Percentiles rank a stretch among this genome's conserved stretches.
These are phyloP conservation scores for Candida glucosophila DNA, from an alignment of 1,139 yeast species.

Conservation along the genomic window DNA sequence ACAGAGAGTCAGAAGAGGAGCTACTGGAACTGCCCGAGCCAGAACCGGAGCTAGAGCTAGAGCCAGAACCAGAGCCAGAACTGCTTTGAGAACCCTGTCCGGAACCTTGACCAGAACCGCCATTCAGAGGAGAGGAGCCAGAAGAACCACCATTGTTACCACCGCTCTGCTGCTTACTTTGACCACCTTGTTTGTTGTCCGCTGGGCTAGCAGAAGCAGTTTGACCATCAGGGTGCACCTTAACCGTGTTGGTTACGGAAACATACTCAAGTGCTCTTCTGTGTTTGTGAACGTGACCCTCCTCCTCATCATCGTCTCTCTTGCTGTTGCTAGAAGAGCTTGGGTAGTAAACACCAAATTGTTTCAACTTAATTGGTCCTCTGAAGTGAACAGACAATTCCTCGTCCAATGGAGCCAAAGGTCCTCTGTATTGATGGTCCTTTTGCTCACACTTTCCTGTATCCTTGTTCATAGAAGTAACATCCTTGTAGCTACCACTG, in stretches of 20 bases:
- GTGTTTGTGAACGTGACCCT: constrained; percentile 54
- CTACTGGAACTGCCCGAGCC: constrained; percentile 19
- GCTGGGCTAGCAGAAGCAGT: constrained; percentile 20
- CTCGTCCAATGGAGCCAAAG: constrained; percentile 59
- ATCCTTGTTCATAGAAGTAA: constrained; percentile 41
- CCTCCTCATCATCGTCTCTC: constrained; percentile 25
- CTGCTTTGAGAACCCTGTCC: constrained; percentile 26
- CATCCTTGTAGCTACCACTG: constrained; percentile 55
- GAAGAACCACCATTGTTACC: constrained; percentile 2
- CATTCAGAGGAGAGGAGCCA: constrained; percentile 6
- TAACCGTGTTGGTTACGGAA: constrained; percentile 70
- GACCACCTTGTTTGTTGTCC: constrained; percentile 28
- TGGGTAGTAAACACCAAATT: constrained; percentile 58
- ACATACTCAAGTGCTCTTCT: constrained; percentile 51
- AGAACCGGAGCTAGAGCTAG: constrained; percentile 21
- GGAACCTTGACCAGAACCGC: constrained; percentile 7
- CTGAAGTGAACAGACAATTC: constrained; percentile 75
- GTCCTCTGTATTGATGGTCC: constrained; percentile 44
- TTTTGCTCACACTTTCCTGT: constrained; percentile 47
- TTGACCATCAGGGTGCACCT: constrained; percentile 6
- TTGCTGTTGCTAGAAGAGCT: constrained; percentile 21
- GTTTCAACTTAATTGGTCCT: constrained; percentile 59
- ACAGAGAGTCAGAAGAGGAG: constrained; percentile 14
- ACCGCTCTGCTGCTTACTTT: constrained; percentile 13
- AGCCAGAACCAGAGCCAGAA: constrained; percentile 27